Base-by-base conservation (phyloP, 2,329 filamentous ascomycete genomes). In the Colletotrichum sp. region DNA sequence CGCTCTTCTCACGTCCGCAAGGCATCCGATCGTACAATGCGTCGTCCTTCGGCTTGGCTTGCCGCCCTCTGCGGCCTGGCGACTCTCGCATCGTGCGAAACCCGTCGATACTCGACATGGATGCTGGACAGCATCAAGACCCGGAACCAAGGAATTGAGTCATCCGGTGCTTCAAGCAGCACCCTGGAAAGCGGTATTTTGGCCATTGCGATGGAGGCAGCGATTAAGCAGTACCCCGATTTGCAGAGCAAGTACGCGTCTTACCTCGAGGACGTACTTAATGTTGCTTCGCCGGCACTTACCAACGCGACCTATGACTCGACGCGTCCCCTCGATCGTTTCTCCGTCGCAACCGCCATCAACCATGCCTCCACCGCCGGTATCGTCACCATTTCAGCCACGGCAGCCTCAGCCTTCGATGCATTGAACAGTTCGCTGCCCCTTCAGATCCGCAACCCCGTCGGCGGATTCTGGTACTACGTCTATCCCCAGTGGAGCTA, bases 401-500 rank as follows among this genome's bases (percentile, higher is more conserved):
- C 36, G 2, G 68, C 72, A 1, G 33, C 34, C 4, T 51, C 66
- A 9, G 76, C 78, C 8, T 69, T 38, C 8, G 47, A 69, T 5
- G 78, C 78, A 47, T 76, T 79, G 59, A 68, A 72, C 31, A 72
- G 69, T 24, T 79, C 78, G 11, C 69, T 79, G 1, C 51, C 75
- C 6, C 70, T 78, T 24, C 78, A 79, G 70, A 43, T 9, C 15
- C 80, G 81, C n/a, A 84, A 81, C 72, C 54, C 77, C 8, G 80
- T 80, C 68, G 79, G 81, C 34, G 82, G 83, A 0, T 69, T 84
- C 5, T 84, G 83, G 83, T 84, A 84, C 66, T 84, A 76, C 68
- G 77, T 78, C 1, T 89, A 90, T 74, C 87, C 86, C 2, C 81
- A 89, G 67, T 87, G 87, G 83, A 87, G 86, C 77, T 90, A 89